Evolutionary conservation across 164 flowering plant species (phyloP).

Genomic region (Nymphaea thermarum): DNA sequence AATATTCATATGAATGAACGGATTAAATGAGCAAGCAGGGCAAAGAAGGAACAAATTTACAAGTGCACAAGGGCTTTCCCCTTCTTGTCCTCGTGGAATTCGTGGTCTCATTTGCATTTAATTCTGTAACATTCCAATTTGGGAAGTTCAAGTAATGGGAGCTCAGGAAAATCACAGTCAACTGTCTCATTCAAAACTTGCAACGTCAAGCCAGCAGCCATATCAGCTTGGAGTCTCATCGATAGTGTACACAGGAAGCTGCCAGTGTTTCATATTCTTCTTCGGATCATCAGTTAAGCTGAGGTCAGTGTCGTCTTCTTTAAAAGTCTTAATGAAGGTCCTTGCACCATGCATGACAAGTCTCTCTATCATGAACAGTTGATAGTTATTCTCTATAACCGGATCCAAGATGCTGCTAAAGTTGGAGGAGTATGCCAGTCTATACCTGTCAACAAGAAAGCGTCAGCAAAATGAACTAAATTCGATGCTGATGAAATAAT

Average conservation of each 20-base stretch:
- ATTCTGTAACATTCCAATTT: background rate
- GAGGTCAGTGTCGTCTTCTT: slow-evolving; percentile 64
- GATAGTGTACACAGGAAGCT: slow-evolving; percentile 64
- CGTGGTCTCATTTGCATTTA: background rate
- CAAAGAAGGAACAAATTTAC: background rate
- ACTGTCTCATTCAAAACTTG: background rate
- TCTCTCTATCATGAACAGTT: slow-evolving; percentile 89
- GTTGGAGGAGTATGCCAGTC: slow-evolving; percentile 80
- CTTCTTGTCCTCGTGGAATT: background rate
- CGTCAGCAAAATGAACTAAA: background rate
- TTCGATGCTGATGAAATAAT: background rate
- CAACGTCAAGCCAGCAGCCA: background rate
- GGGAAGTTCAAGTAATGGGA: background rate
- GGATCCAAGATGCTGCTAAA: slow-evolving; percentile 73
- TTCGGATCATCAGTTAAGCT: slow-evolving; percentile 88
- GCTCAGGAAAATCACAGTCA: background rate
- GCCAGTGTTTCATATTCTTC: slow-evolving; percentile 87
- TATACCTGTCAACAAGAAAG: slow-evolving; percentile 49
- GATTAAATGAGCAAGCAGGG: background rate
- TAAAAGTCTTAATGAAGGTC: slow-evolving; percentile 66
- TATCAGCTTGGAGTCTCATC: slow-evolving; percentile 11
- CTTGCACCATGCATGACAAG: slow-evolving; percentile 75
- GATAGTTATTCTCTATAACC: slow-evolving; percentile 77
- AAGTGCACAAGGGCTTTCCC: background rate
- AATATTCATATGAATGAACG: too few relatives aligned